Evolutionary conservation across 495 filamentous ascomycete species (phyloP).

Genomic region (Aspergillus nidulans): DNA sequence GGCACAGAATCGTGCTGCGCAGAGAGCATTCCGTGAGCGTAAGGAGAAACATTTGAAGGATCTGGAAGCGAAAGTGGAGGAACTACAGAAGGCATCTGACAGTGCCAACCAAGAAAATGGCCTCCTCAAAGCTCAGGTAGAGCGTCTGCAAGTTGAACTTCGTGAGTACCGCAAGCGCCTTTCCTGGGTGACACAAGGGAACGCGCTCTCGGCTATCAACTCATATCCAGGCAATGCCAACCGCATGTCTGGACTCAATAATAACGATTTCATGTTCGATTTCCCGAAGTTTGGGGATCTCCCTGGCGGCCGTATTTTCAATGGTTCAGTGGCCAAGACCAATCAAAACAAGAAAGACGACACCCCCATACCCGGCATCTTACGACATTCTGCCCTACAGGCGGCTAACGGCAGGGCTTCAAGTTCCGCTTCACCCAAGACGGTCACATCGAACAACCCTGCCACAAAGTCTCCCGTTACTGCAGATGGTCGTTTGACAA

Average conservation of each 20-base stretch:
- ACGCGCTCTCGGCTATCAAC: slow-evolving; percentile 45
- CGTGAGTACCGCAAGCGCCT: slow-evolving; percentile 85
- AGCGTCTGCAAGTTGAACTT: slow-evolving; percentile 79
- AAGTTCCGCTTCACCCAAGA: slow-evolving; percentile 1
- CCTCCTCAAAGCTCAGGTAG: slow-evolving; percentile 77
- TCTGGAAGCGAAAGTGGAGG: slow-evolving; percentile 87
- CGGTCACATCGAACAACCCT: neutral
- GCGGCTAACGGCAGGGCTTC: slow-evolving; percentile 1
- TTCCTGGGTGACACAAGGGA: slow-evolving; percentile 53
- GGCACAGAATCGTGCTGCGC: slow-evolving; percentile 94
- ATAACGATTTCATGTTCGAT: slow-evolving; percentile 86
- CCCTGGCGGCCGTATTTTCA: slow-evolving; percentile 59
- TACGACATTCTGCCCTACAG: slow-evolving; percentile 22
- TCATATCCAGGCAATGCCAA: slow-evolving; percentile 35
- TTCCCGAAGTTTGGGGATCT: slow-evolving; percentile 88
- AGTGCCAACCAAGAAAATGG: slow-evolving; percentile 81
- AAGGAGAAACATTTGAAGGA: slow-evolving; percentile 98
- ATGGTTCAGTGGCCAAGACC: slow-evolving; percentile 33
- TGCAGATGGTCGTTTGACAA: slow-evolving; percentile 16
- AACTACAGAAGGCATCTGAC: slow-evolving; percentile 84
- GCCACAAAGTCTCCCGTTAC: neutral
- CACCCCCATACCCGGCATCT: slow-evolving; percentile 27
- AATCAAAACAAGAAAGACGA: slow-evolving; percentile 29
- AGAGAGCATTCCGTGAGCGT: slow-evolving; percentile 93
- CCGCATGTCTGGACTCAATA: slow-evolving; percentile 51